phyloP scores from a whole-genome alignment of 805 yeast species.

The Metschnikowia kunwiensis region DNA sequence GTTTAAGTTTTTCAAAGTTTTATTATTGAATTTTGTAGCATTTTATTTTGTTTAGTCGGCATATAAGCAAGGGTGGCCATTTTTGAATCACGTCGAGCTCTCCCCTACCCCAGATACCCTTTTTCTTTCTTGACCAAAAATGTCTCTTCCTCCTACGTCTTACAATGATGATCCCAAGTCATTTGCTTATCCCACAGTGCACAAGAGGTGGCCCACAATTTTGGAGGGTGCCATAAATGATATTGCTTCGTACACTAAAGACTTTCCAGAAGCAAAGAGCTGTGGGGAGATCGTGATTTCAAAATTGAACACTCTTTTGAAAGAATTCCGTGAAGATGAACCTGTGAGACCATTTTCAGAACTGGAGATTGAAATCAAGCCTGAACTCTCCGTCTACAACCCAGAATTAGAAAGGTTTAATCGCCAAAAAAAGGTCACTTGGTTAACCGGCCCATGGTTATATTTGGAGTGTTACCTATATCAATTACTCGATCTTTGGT shows the following conservation, averaged over 20 bases:
- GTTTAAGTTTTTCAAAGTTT: conserved; percentile 4
- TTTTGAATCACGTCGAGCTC: no score
- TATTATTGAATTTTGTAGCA: not conserved
- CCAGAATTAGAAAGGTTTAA: conserved; percentile 41
- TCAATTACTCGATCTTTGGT: conserved; percentile 58
- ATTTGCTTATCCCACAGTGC: conserved; percentile 78
- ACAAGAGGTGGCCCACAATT: conserved; percentile 85
- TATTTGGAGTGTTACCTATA: conserved; percentile 82
- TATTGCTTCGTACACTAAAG: conserved; percentile 29
- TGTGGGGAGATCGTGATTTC: conserved; percentile 50
- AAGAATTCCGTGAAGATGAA: conserved; percentile 40
- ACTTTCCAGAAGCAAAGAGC: conserved; percentile 20
- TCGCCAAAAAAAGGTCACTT: conserved; percentile 40
- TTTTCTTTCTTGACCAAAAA: no score
- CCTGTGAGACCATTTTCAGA: conserved; percentile 28
- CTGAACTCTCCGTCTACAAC: conserved; percentile 57
- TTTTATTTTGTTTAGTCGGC: conserved; percentile 1
- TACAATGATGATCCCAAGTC: conserved; percentile 68
- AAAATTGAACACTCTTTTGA: conserved; percentile 42
- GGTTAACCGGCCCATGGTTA: conserved; percentile 91
- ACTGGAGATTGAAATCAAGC: conserved; percentile 40
- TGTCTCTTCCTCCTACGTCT: conserved; percentile 51
- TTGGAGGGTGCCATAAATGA: conserved; percentile 67
- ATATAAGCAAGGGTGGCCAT: not conserved
- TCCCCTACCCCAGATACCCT: no score